Percentiles rank a stretch among this genome's conserved stretches.
phyloP scores from a whole-genome alignment of 1,284 basidiomycete genomes.

The Sporisorium iseilematis-ciliati region DNA sequence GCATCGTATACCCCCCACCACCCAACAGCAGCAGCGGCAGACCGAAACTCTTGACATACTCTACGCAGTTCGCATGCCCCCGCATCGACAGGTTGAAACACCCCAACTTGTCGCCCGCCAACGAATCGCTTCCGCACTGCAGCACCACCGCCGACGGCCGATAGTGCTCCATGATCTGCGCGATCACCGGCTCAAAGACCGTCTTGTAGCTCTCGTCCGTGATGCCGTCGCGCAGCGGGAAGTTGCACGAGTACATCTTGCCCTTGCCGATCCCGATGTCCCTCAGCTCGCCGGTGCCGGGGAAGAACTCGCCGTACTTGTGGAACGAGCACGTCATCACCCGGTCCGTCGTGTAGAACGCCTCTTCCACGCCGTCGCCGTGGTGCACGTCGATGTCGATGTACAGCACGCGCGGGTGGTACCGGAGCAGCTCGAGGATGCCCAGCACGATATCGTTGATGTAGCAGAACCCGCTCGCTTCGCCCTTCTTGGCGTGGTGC shows the following conservation, averaged over 20 bases:
- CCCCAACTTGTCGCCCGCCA: slow-evolving; percentile 95
- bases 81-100: slow-evolving; percentile 97
- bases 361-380: slow-evolving; percentile 98
- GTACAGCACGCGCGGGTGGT: slow-evolving; percentile 94
- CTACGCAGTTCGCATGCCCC: slow-evolving; percentile 96
- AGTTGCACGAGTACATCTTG: slow-evolving; percentile 84
- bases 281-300: slow-evolving; percentile 95
- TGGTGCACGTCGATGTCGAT: slow-evolving; percentile 99
- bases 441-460: slow-evolving; percentile 99
- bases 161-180: slow-evolving; percentile 93
- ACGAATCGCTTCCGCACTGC: slow-evolving; percentile 98
- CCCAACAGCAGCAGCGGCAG: slow-evolving; percentile 92
- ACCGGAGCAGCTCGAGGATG: slow-evolving; percentile 92
- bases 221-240: slow-evolving; percentile 94
- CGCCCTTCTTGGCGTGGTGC: slow-evolving; percentile 98
- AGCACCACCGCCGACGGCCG: slow-evolving; percentile 95
- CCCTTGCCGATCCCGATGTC: slow-evolving; percentile 89
- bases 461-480: slow-evolving; percentile 98
- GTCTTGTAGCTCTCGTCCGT: slow-evolving; percentile 94
- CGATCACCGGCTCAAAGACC: slow-evolving; percentile 96
- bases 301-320: slow-evolving; percentile 99
- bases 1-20: slow-evolving; percentile 98
- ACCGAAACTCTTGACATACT: slow-evolving; percentile 96
- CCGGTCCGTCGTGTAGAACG: slow-evolving; percentile 97
- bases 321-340: slow-evolving; percentile 99